phyloP scores from a whole-genome alignment of 2,329 filamentous ascomycete genomes.

The Lomentospora prolificans region DNA sequence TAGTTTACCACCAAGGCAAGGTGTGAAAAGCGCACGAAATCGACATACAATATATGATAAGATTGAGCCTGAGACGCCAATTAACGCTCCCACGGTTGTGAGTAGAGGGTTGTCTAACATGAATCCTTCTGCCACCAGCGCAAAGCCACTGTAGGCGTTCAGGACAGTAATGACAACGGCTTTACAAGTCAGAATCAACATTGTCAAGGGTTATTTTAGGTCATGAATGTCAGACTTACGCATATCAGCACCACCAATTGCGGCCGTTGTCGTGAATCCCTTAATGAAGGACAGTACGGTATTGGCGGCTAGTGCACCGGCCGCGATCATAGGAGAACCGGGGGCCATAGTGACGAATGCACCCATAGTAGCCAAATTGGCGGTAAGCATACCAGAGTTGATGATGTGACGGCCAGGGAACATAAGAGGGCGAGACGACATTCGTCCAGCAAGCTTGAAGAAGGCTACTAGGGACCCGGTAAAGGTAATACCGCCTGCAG shows the following conservation, averaged over 20 bases:
- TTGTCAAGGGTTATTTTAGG: not conserved
- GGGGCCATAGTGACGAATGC: conserved; percentile 75
- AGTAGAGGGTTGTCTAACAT: conserved; percentile 84
- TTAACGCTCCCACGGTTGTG: conserved; percentile 76
- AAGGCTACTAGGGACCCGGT: conserved; percentile 87
- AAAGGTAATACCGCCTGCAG: conserved; percentile 66
- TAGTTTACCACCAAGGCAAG: not conserved
- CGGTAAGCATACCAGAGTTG: conserved; percentile 64
- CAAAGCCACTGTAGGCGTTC: conserved; percentile 86
- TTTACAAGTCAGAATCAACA: conserved; percentile 14
- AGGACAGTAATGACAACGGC: conserved; percentile 80
- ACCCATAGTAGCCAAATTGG: conserved; percentile 75
- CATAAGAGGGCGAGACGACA: conserved; percentile 66
- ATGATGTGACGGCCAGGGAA: conserved; percentile 67
- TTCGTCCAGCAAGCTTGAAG: conserved; percentile 71
- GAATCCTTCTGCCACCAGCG: conserved; percentile 79
- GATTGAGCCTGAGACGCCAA: conserved; percentile 81
- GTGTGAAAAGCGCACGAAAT: not conserved
- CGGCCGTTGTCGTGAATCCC: conserved; percentile 78
- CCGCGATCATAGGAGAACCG: conserved; percentile 68
- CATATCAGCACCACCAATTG: conserved; percentile 92
- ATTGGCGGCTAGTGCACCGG: conserved; percentile 66
- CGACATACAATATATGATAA: conserved; percentile 59
- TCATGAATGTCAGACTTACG: conserved; percentile 30
- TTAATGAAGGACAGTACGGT: conserved; percentile 72